These are phyloP conservation scores for Medakamo hakoo DNA, from an alignment of 139 green algal genomes.

Conservation along the genomic window DNA sequence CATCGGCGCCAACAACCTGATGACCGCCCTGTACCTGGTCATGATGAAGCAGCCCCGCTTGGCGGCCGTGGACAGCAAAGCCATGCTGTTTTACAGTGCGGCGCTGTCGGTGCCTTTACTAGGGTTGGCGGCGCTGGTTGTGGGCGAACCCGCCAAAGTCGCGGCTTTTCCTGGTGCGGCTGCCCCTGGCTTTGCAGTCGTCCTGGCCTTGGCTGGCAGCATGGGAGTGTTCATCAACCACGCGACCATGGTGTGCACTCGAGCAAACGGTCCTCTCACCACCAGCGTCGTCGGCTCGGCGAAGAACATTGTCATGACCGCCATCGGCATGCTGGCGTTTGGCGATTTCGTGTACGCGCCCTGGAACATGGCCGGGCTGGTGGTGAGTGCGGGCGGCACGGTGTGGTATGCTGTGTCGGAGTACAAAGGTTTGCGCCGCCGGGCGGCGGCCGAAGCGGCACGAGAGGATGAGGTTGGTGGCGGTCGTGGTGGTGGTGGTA, in stretches of 20 bases:
- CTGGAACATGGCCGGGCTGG: slow-evolving; percentile 30
- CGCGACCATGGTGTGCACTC: slow-evolving; percentile 50
- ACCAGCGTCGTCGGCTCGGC: slow-evolving; percentile 45
- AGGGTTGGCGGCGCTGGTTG: neutral
- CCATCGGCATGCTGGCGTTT: slow-evolving; percentile 43
- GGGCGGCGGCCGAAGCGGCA: too few species aligned
- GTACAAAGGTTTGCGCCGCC: too few species aligned
- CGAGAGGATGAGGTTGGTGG: too few species aligned
- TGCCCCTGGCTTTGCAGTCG: slow-evolving; percentile 12
- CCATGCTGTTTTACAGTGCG: slow-evolving; percentile 28
- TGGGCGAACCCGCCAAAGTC: neutral
- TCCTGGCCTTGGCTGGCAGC: slow-evolving; percentile 15
- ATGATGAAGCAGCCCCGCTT: slow-evolving; percentile 51
- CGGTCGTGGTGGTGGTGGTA: too few species aligned
- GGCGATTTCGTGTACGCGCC: slow-evolving; percentile 41
- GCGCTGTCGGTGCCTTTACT: slow-evolving; percentile 16
- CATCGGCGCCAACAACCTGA: slow-evolving; percentile 45
- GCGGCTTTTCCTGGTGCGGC: neutral
- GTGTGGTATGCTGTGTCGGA: slow-evolving; percentile 51
- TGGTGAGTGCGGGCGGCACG: slow-evolving; percentile 33
- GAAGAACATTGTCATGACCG: slow-evolving; percentile 55
- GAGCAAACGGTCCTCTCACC: slow-evolving; percentile 52
- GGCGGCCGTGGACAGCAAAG: neutral
- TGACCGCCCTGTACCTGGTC: slow-evolving; percentile 47
- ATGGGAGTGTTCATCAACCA: slow-evolving; percentile 54